Evolutionary conservation across 176 grass and related monocot genomes (phyloP), one percentile per base, ranked within the genome.

Genomic region (Oryza officinalis): DNA sequence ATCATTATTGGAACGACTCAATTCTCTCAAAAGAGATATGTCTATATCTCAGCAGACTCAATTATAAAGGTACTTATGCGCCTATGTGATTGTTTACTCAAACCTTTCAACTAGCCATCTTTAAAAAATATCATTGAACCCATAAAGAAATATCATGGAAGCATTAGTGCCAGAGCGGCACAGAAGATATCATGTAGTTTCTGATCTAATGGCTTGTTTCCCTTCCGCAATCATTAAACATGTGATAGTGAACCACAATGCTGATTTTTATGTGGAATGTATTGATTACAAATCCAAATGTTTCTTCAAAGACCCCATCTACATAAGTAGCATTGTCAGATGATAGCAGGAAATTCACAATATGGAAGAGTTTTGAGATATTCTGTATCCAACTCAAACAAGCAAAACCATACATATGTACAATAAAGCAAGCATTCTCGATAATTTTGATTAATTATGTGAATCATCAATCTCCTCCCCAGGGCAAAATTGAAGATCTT

Each of bases 401-500:
- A 25, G 65, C 23, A 49, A 31, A 47, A 72, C n/a, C 63, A 71
- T 28, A 79, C 17, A 60, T n/a, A 59, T 47, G 66, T 41, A 17
- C 75, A 60, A 8, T 30, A 27, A 76, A 72, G 20, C 57, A 47
- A 60, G 32, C 35, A 23, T 71, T 81, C 54, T 80, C 5, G 76
- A 27, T 11, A 15, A 0, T 74, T 63, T 27, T 3, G 27, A 57
- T 64, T 63, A 50, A 64, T 81, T 9, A 80, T 38, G 23, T 43
- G 10, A 89, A 80, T 33, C 13, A 0, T 70, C 10, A 38, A 70
- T 74, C 63, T 77, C 10, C 27, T 69, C 1, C 68, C 50, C 85
- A 98, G 96, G 93, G 96, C 13, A 89, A 90, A 81, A 80, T 94
- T 43, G 96, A 94, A 87, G 96, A 98, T 43, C 72, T 94, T 26